Conservation (phyloP, 2,329 filamentous ascomycete species). For the Ophiostoma ips region DNA sequence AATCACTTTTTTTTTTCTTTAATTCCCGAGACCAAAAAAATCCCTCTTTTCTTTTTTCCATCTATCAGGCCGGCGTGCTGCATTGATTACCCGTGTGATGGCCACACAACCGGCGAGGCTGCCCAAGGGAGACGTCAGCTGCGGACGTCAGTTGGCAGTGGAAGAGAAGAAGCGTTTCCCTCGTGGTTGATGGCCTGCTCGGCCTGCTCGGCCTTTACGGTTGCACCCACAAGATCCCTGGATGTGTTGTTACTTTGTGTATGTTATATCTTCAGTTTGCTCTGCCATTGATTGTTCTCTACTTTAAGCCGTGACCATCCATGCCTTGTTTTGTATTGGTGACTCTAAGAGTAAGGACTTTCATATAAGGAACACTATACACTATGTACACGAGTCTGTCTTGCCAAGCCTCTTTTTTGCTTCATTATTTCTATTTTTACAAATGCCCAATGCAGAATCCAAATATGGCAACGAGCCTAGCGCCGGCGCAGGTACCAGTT, state of each 20-base stretch:
- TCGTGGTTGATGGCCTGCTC: background rate
- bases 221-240: background rate
- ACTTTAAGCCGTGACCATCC: too few relatives aligned
- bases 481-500: slow-evolving; percentile 81
- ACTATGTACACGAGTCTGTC: too few relatives aligned
- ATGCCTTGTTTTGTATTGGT: too few relatives aligned
- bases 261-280: background rate
- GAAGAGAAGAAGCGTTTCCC: background rate
- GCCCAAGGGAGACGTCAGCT: too few relatives aligned
- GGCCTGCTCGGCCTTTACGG: slow-evolving; percentile 1
- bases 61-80: slow-evolving; percentile 1
- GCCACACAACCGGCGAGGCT: background rate
- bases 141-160: too few relatives aligned
- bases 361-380: background rate
- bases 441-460: background rate
- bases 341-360: too few relatives aligned
- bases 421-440: background rate
- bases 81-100: slow-evolving; percentile 3
- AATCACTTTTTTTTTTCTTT: slow-evolving; percentile 28
- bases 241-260: slow-evolving; percentile 3
- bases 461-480: background rate
- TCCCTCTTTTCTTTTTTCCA: slow-evolving; percentile 1
- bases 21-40: slow-evolving; percentile 25
- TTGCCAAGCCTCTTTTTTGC: background rate
- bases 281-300: background rate